Base-by-base conservation (phyloP, 2,329 filamentous ascomycete genomes). In the Fusarium neocosmosporiellum region DNA sequence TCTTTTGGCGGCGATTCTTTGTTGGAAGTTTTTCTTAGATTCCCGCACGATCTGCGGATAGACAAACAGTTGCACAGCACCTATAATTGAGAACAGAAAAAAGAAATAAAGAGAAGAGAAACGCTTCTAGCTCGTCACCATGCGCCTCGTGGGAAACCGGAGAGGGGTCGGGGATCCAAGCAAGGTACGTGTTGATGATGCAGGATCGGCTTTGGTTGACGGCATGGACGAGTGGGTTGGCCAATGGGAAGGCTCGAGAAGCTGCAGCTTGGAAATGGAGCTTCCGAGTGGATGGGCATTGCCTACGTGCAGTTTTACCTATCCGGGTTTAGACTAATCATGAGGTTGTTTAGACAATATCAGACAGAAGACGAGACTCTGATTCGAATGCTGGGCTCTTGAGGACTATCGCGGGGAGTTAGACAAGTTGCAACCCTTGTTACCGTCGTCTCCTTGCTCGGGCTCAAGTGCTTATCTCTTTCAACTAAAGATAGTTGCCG, bases 71-170 rank as follows among this genome's bases (percentile, higher is more conserved):
- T 53, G 46, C 65, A 64, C 50, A 73, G 65, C 67, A 63, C 72
- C 67, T 66, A 73, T 71, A 74, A 74, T 73, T 46, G 13, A 73
- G 64, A 61, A 59, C 18, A 31, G 27, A 53, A 20, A 14, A 31
- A 31, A 50, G 46, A 53, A 53, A 53, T 31, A 27, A 53, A 53
- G 46, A 53, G 27, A 53, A 53, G 46, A 53, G 46, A 53, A 53
- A 31, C 18, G 46, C 31, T 69, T 57, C 37, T 39, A 39, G 54
- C 41, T 29, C 43, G 18, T 36, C 18, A 36, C 36, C 8, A 34
- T 36, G 34, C 24, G 13, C 24, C 48, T 57, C 37, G 41, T 54
- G 37, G 20, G 20, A 60, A 61, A 55, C 31, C 20, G 22, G 41
- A 37, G 20, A 24, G 53, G 43, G 58, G 37, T 20, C 36, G 9